These are phyloP conservation scores for Thielaviopsis populi DNA, from an alignment of 2,329 filamentous ascomycete species.

Conservation along the genomic window DNA sequence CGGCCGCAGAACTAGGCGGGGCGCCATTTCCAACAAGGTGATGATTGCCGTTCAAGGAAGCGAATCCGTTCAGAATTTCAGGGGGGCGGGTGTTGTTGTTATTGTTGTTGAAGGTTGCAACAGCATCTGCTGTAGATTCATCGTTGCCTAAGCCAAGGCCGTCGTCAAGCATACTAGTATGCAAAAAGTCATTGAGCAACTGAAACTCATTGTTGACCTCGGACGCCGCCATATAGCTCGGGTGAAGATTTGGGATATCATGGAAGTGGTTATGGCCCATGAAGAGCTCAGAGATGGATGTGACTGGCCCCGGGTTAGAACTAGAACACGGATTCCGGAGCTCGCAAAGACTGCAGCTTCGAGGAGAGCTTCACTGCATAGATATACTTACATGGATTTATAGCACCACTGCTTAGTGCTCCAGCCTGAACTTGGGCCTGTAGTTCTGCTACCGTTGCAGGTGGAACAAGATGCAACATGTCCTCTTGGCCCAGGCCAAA, in stretches of 20 bases:
- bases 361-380: background rate
- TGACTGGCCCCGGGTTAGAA: slow-evolving; percentile 5
- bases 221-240: slow-evolving; percentile 82
- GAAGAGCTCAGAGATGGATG: slow-evolving; percentile 29
- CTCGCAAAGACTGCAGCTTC: background rate
- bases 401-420: slow-evolving; percentile 34
- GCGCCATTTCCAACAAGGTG: background rate
- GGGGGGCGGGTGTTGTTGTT: slow-evolving; percentile 14
- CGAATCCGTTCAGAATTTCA: slow-evolving; percentile 8
- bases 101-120: slow-evolving; percentile 19
- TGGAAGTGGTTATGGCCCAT: slow-evolving; percentile 69
- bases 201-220: slow-evolving; percentile 97
- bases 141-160: slow-evolving; percentile 28
- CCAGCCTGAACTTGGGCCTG: slow-evolving; percentile 38
- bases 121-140: slow-evolving; percentile 20
- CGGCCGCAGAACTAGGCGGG: background rate
- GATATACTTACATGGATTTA: slow-evolving; percentile 55
- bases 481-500: slow-evolving; percentile 35
- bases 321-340: background rate
- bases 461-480: slow-evolving; percentile 55
- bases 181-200: slow-evolving; percentile 88
- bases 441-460: slow-evolving; percentile 50
- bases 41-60: slow-evolving; percentile 2
- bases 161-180: slow-evolving; percentile 80
- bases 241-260: slow-evolving; percentile 88